Evolutionary conservation across 2,329 filamentous ascomycete species (phyloP).

Genomic region (Paracorniculantispora psalliotae): DNA sequence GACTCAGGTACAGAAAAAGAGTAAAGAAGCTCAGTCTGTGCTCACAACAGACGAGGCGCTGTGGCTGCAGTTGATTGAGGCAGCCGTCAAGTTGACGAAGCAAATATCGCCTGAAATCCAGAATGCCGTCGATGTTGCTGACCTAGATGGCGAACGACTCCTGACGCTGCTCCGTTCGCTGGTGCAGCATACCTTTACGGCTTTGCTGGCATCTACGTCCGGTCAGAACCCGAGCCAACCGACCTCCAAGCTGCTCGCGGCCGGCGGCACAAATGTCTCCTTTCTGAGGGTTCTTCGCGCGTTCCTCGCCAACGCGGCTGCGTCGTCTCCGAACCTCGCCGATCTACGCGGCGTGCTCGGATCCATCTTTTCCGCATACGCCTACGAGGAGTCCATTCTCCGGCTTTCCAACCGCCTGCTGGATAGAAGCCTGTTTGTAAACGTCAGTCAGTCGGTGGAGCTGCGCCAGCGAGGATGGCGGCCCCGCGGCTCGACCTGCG

Average conservation of each 20-base stretch:
- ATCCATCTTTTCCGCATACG: conserved; percentile 91
- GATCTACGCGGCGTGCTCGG: conserved; percentile 80
- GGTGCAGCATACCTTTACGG: conserved; percentile 87
- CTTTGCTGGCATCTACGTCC: conserved; percentile 73
- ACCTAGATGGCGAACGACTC: conserved; percentile 55
- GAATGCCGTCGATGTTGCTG: conserved; percentile 23
- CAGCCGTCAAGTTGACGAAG: conserved; percentile 58
- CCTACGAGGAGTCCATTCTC: conserved; percentile 89
- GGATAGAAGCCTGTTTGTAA: conserved; percentile 81
- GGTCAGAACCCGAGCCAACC: conserved; percentile 31
- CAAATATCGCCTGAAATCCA: conserved; percentile 55
- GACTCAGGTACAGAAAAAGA: conserved; percentile 47
- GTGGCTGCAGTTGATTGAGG: conserved; percentile 58
- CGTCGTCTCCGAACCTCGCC: conserved; percentile 76
- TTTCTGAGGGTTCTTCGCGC: conserved; percentile 86
- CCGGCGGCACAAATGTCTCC: conserved; percentile 56
- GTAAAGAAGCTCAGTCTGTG: conserved; percentile 37
- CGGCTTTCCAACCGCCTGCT: conserved; percentile 79
- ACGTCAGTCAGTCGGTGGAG: conserved; percentile 68
- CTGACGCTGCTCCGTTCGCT: conserved; percentile 65
- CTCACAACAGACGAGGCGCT: conserved; percentile 51
- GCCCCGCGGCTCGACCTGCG: conserved; percentile 79
- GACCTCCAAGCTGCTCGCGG: conserved; percentile 32
- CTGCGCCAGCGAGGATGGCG: conserved; percentile 85
- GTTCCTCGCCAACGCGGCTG: conserved; percentile 78